These are phyloP conservation scores for Anisodus acutangulus DNA, from an alignment of 257 asterid genomes.

Conservation along the genomic window DNA sequence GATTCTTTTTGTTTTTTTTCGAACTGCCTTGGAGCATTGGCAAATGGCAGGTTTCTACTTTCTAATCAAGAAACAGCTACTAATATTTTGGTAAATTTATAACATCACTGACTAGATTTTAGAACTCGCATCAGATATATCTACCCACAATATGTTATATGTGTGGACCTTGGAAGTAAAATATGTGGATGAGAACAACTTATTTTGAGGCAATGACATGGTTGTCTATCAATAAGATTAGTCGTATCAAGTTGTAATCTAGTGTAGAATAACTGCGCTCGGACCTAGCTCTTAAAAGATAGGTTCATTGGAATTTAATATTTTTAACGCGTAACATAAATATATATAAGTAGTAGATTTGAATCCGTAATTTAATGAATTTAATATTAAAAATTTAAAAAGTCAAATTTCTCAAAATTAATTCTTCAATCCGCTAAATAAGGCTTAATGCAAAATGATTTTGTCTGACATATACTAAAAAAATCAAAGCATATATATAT, in stretches of 20 bases:
- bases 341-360: too few relatives aligned
- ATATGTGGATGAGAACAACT: neutral
- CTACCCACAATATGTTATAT: neutral
- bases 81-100: too few relatives aligned
- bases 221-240: neutral
- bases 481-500: neutral
- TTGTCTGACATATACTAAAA: neutral
- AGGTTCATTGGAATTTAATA: too few relatives aligned
- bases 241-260: too few relatives aligned
- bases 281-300: too few relatives aligned
- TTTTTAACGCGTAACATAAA: too few relatives aligned
- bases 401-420: too few relatives aligned
- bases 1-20: neutral
- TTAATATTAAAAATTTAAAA: too few relatives aligned
- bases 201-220: neutral
- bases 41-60: neutral
- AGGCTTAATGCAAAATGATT: neutral
- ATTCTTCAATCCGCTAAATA: too few relatives aligned
- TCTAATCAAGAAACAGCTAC: conserved; percentile 3
- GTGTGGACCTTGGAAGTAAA: neutral
- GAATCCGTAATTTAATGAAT: too few relatives aligned
- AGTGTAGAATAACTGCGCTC: too few relatives aligned
- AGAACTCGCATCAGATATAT: neutral
- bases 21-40: neutral
- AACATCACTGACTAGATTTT: neutral